Conservation (phyloP, 352 stramenopile species). For the Globisporangium spiculum region DNA sequence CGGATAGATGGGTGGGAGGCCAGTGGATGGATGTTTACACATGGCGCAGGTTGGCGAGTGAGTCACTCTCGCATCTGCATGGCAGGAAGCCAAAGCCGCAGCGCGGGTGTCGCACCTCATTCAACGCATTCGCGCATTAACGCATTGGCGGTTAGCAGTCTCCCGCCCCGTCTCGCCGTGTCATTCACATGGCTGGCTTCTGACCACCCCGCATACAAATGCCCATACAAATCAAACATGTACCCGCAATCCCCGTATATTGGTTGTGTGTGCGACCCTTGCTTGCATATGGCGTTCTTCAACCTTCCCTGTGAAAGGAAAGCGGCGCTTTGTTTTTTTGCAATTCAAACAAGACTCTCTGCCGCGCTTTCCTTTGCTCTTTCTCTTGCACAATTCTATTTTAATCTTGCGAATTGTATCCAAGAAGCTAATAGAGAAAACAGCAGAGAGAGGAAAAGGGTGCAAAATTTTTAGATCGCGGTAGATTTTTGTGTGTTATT, state of each 20-base stretch:
- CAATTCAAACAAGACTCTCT: neutral
- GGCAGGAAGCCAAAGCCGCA: neutral
- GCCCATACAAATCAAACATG: neutral
- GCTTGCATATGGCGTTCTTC: conserved; percentile 7
- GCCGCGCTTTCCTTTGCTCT: conserved; percentile 1
- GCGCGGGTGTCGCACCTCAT: neutral
- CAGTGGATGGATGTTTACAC: neutral
- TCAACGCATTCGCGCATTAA: neutral
- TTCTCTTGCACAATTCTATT: neutral
- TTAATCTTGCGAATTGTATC: neutral
- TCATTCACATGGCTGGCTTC: neutral
- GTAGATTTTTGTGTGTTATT: neutral
- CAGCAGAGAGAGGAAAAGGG: conserved; percentile 7
- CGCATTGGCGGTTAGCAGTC: neutral
- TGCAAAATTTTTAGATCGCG: neutral
- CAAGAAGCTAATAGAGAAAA: too few relatives aligned
- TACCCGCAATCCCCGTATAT: neutral
- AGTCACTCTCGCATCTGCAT: neutral
- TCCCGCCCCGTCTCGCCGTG: neutral
- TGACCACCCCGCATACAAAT: neutral
- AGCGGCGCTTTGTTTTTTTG: too few relatives aligned
- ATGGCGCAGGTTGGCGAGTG: neutral
- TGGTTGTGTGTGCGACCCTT: neutral
- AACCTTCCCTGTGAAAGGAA: neutral
- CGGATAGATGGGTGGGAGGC: neutral